Conservation (phyloP, 352 stramenopile genomes). For the Aphanomyces stellatus region DNA sequence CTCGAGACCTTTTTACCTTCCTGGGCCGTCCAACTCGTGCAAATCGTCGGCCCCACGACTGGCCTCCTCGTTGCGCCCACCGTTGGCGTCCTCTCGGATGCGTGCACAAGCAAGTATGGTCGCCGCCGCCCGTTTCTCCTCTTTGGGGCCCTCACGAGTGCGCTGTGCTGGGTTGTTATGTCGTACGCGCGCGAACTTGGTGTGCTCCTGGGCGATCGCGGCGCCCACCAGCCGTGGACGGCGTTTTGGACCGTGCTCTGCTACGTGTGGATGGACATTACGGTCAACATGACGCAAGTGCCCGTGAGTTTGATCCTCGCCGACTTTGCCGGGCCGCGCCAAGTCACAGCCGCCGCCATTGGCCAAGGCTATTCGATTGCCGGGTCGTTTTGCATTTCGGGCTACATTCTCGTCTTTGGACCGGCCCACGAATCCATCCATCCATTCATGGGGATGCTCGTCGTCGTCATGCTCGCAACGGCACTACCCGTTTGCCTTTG, state of each 20-base stretch:
- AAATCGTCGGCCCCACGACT: slow-evolving; percentile 39
- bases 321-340: slow-evolving; percentile 45
- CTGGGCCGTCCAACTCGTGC: slow-evolving; percentile 47
- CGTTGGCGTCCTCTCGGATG: slow-evolving; percentile 37
- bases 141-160: slow-evolving; percentile 25
- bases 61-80: slow-evolving; percentile 42
- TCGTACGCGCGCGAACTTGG: slow-evolving; percentile 38
- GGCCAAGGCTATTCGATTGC: slow-evolving; percentile 45
- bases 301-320: slow-evolving; percentile 41
- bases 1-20: slow-evolving; percentile 39
- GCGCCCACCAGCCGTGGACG: slow-evolving; percentile 38
- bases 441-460: slow-evolving; percentile 46
- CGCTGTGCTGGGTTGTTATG: slow-evolving; percentile 45
- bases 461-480: slow-evolving; percentile 30
- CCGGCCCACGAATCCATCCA: slow-evolving; percentile 42
- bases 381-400: slow-evolving; percentile 38
- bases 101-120: slow-evolving; percentile 27
- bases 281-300: slow-evolving; percentile 43
- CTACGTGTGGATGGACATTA: slow-evolving; percentile 61
- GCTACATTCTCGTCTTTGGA: slow-evolving; percentile 45
- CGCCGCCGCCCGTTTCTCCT: slow-evolving; percentile 36
- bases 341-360: slow-evolving; percentile 38
- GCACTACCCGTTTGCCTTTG: slow-evolving; percentile 29
- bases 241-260: slow-evolving; percentile 46
- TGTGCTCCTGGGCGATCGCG: slow-evolving; percentile 37